phyloP scores from a whole-genome alignment of 2,329 filamentous ascomycete species.

The Fusarium verrucosum region DNA sequence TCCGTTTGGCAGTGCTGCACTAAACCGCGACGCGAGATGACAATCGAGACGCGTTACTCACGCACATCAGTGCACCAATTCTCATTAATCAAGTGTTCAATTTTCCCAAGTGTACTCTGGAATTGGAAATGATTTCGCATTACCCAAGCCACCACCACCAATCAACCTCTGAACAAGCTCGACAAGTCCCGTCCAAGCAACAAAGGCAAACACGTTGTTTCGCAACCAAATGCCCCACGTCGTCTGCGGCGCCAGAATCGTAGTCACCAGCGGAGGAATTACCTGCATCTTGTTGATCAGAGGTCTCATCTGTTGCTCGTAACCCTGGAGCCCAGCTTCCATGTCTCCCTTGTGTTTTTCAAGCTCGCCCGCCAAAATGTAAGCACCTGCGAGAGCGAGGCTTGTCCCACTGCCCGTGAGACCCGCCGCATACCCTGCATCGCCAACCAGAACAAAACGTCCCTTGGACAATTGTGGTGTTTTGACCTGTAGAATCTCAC shows the following conservation, averaged over 20 bases:
- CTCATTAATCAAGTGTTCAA: neutral
- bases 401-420: constrained; percentile 59
- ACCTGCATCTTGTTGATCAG: constrained; percentile 51
- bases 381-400: constrained; percentile 57
- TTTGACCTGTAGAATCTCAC: constrained; percentile 56
- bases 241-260: constrained; percentile 56
- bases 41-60: too few relatives aligned
- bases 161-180: constrained; percentile 43
- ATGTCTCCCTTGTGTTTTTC: constrained; percentile 40
- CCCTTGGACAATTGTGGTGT: constrained; percentile 50
- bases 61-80: too few relatives aligned
- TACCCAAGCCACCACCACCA: constrained; percentile 34
- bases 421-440: constrained; percentile 59
- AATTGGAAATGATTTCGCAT: constrained; percentile 45
- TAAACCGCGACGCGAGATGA: neutral
- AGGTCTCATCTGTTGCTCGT: constrained; percentile 55
- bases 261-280: constrained; percentile 46
- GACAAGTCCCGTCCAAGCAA: constrained; percentile 50
- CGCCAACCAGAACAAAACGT: constrained; percentile 59
- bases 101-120: constrained; percentile 49
- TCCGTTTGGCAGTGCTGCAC: neutral
- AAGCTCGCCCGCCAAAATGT: constrained; percentile 61
- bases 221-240: constrained; percentile 56
- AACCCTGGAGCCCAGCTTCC: constrained; percentile 48
- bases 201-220: constrained; percentile 53